Evolutionary conservation across 192 early-diverging fungal genomes (phyloP).

Genomic region (Geranomyces michiganensis): DNA sequence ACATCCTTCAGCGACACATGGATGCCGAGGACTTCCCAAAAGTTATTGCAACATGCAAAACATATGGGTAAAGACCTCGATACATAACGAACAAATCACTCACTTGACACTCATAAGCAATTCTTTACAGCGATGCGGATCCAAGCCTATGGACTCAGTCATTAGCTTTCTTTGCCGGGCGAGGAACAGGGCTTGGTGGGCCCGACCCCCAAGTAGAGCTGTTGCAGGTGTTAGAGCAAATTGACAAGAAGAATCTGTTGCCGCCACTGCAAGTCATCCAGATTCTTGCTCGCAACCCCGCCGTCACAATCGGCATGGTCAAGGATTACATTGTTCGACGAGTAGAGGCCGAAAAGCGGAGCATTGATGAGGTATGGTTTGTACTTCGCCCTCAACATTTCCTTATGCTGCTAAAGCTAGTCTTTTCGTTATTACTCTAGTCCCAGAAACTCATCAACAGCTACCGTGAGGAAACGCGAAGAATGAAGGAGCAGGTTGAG

Average conservation of each 20-base stretch:
- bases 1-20: constrained; percentile 54
- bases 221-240: constrained; percentile 69
- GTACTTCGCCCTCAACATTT: no score
- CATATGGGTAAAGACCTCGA: constrained; percentile 47
- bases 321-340: constrained; percentile 79
- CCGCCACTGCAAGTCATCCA: constrained; percentile 91
- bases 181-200: constrained; percentile 26
- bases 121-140: constrained; percentile 39
- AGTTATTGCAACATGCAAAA: constrained; percentile 49
- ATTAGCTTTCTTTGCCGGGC: constrained; percentile 50
- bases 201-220: constrained; percentile 33
- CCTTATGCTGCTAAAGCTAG: background rate
- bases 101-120: background rate
- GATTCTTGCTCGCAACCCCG: constrained; percentile 73
- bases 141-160: constrained; percentile 52
- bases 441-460: constrained; percentile 66
- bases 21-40: constrained; percentile 40
- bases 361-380: constrained; percentile 58
- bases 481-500: constrained; percentile 77
- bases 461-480: constrained; percentile 79
- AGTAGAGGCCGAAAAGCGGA: constrained; percentile 71
- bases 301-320: constrained; percentile 86
- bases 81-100: background rate
- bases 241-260: constrained; percentile 83
- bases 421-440: constrained; percentile 7